Evolutionary conservation across 2,329 filamentous ascomycete species (phyloP), one percentile per base, ranked within the genome.

Genomic region (Coniella lustricola): DNA sequence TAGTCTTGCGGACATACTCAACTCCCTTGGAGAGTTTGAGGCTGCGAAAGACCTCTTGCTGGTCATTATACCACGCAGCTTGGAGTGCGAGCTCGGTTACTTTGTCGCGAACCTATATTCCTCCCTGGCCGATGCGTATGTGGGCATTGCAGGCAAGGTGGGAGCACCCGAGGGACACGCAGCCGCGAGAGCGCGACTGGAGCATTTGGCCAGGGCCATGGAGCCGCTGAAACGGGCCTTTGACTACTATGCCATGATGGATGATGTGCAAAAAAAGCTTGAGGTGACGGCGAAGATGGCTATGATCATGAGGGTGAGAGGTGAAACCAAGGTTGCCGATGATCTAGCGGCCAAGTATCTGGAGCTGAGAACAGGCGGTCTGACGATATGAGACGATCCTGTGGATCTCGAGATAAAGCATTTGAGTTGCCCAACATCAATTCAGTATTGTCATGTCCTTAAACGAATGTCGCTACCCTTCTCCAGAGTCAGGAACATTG

Each of bases 251-350:
- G 77, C 81, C 36, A 74, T 72, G 40, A 70, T 88, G 13, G 81
- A 87, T 60, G 86, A 87, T 61, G 67, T 82, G 13, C 67, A 71
- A n/a, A 81, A 81, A 46, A 84, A 87, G 66, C 84, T 87, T 59
- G 85, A 90, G 64, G 82, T 87, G 72, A 77, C 90, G 68, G 84
- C 85, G 17, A 93, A 93, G 72, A 90, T 88, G 66, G 84, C 86
- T 3, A 82, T 82, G 44, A 76, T 94, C 44, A 85, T 87, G 72
- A 81, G 83, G 63, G 69, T 84, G 40, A 73, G 78, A 7, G 86
- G 84, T 1, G 84, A 90, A 56, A 64, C 73, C 55, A 72, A 71
- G 16, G 58, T 82, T 53, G 81, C 83, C 1, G 84, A 84, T 56
- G 80, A 85, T 53, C 84, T 76, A 56, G 82, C 83, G 2, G 79